Percentiles rank a stretch among this genome's conserved stretches.
Evolutionary conservation across 352 stramenopile genomes (phyloP).

Genomic region (Blastocystis sp.): DNA sequence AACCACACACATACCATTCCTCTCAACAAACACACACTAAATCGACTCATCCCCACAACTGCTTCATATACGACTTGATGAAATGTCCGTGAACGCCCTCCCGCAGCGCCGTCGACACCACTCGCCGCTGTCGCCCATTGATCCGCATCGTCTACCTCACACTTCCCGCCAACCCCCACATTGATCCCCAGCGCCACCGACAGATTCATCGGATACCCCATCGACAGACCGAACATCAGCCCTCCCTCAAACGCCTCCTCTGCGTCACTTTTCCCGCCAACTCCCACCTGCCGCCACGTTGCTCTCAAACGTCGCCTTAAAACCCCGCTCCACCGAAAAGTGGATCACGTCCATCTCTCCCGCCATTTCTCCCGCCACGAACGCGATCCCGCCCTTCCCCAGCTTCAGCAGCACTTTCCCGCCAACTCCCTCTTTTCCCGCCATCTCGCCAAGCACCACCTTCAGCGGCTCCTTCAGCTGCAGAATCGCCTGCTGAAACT

Average conservation of each 20-base stretch:
- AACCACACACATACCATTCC: background rate
- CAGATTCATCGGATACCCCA: constrained; percentile 45
- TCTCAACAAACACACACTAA: background rate
- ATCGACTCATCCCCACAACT: background rate
- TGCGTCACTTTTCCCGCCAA: background rate
- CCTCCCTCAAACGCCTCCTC: constrained; percentile 39
- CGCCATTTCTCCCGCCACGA: background rate
- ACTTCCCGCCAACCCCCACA: background rate
- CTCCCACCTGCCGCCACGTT: constrained; percentile 14
- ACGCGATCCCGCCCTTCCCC: background rate
- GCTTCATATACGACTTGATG: constrained; percentile 40
- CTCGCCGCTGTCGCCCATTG: constrained; percentile 13
- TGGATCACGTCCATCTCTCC: constrained; percentile 22
- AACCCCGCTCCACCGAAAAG: constrained; percentile 12
- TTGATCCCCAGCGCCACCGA: constrained; percentile 17
- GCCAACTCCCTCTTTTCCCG: background rate
- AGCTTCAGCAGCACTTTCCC: background rate
- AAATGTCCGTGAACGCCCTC: constrained; percentile 47
- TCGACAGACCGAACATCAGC: constrained; percentile 3
- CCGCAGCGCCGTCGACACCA: background rate
- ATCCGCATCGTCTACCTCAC: constrained; percentile 3
- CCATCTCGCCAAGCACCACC: constrained; percentile 1
- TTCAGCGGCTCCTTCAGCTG: constrained; percentile 27
- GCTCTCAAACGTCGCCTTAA: constrained; percentile 11
- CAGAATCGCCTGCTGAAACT: constrained; percentile 29